Percentiles rank a stretch among this genome's conserved stretches.
Evolutionary conservation across 2,329 filamentous ascomycete species (phyloP).

Genomic region (Thermomyces lanuginosus): DNA sequence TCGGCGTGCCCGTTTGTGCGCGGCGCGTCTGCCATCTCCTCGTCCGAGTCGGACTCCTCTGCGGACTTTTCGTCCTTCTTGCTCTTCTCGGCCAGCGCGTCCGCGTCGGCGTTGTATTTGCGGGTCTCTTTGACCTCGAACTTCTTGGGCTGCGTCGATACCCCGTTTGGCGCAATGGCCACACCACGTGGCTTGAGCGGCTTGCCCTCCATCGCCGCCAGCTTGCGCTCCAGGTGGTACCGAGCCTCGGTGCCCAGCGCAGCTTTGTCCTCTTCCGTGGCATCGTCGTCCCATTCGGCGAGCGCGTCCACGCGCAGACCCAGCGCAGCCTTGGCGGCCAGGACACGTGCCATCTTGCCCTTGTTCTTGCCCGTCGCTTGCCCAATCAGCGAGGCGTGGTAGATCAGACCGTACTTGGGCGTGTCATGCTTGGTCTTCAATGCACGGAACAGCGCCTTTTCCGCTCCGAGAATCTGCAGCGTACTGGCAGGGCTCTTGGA

Average conservation of each 20-base stretch:
- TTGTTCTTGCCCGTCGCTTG: slow-evolving; percentile 98
- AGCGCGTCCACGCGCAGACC: slow-evolving; percentile 86
- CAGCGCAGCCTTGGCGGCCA: slow-evolving; percentile 83
- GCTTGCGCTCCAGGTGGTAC: slow-evolving; percentile 33
- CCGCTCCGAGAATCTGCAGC: slow-evolving; percentile 93
- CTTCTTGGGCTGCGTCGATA: slow-evolving; percentile 50
- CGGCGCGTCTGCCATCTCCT: slow-evolving; percentile 21
- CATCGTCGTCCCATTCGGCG: slow-evolving; percentile 58
- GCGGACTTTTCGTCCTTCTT: slow-evolving; percentile 34
- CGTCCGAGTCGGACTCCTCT: slow-evolving; percentile 23
- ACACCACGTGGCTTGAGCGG: slow-evolving; percentile 62
- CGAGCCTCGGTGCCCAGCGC: slow-evolving; percentile 52
- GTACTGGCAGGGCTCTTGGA: slow-evolving; percentile 91
- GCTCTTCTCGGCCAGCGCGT: slow-evolving; percentile 46
- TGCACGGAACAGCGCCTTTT: slow-evolving; percentile 96
- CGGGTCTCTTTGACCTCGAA: slow-evolving; percentile 72
- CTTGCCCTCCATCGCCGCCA: slow-evolving; percentile 64
- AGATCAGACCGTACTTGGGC: slow-evolving; percentile 92
- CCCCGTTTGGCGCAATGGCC: slow-evolving; percentile 57
- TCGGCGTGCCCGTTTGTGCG: slow-evolving; percentile 10
- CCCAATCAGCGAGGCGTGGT: slow-evolving; percentile 82
- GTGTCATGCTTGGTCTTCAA: slow-evolving; percentile 99
- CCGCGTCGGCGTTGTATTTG: slow-evolving; percentile 89
- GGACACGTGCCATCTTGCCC: slow-evolving; percentile 95
- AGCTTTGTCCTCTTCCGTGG: slow-evolving; percentile 77